Evolutionary conservation across 352 stramenopile species (phyloP), one percentile per base, ranked within the genome.

Genomic region (Salisapilia sapeloensis): DNA sequence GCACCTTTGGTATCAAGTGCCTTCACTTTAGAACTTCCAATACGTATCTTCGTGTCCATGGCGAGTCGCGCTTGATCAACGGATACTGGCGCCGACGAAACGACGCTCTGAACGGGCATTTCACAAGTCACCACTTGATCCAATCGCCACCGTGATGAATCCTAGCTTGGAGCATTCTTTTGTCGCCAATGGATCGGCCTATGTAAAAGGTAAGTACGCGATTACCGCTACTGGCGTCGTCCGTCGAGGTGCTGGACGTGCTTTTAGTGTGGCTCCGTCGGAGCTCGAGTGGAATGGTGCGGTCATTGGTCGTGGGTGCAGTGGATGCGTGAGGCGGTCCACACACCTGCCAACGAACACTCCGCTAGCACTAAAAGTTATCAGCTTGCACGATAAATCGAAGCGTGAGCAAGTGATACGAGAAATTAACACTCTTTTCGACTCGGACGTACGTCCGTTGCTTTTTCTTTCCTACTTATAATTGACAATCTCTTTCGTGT

Each of bases 351-450:
- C 72, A 15, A 81, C 70, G 13, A 63, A 77, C 48, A 86, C 66
- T 35, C 66, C 67, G 26, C 50, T 92, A 10, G 76, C 76, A 13
- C 58, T 92, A 42, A 92, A 92, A 50, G 63, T 87, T 43, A 92
- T 92, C 53, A 80, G 83, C 45, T 83, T 89, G 64, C 82, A 64
- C 41, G 74, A 92, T 50, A 84, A 84, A 27, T 59, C 29, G 37
- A 89, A 86, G 56, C 63, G 78, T 11, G 57, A 81, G 39, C 77
- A 93, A 52, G 74, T 87, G 39, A 78, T 93, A 20, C 58, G 79
- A 7, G 83, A 95, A 53, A 79, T 95, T 44, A 77, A 83, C 31
- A 76, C 69, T 20, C 64, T 94, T 19, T 92, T 90, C 33, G 59
- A 80, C 45, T 60, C 75, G 3, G 67, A 76, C 30, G 58, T 72